A percentile compares a stretch with the other conserved stretches of the same genome.
Conservation (phyloP, 805 yeast genomes). For the Ogataea trehalophila region DNA sequence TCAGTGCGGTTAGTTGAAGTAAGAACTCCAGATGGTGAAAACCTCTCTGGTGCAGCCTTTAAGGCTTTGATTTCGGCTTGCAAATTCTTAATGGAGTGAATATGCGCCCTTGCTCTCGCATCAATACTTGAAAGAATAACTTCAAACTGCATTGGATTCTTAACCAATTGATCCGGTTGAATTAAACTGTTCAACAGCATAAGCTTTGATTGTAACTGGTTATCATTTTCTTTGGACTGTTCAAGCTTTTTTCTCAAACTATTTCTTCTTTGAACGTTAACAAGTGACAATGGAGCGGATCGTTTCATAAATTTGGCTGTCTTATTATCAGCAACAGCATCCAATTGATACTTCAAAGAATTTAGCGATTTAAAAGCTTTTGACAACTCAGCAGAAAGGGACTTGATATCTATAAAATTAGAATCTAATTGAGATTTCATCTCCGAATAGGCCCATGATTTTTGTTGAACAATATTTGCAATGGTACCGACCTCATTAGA, state of each 20-base stretch:
- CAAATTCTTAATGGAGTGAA: constrained; percentile 14
- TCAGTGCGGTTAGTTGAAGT: background rate
- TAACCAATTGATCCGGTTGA: constrained; percentile 27
- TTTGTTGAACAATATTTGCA: constrained; percentile 5
- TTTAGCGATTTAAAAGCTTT: constrained; percentile 8
- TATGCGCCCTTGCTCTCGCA: constrained; percentile 15
- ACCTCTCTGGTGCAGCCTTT: background rate
- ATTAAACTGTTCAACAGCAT: constrained; percentile 23
- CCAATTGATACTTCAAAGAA: constrained; percentile 6
- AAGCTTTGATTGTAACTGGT: constrained; percentile 21
- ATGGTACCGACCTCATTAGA: constrained; percentile 24
- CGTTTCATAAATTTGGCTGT: background rate
- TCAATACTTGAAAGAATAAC: constrained; percentile 25
- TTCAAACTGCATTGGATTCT: constrained; percentile 25
- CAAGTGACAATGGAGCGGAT: constrained; percentile 18
- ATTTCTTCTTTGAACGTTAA: constrained; percentile 14
- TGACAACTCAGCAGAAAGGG: constrained; percentile 4
- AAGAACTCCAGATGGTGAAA: background rate
- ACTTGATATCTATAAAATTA: background rate
- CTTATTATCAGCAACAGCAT: background rate
- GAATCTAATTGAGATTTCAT: background rate
- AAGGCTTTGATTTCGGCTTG: constrained; percentile 10
- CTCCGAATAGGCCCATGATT: background rate
- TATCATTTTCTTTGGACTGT: constrained; percentile 9
- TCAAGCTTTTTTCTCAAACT: constrained; percentile 12